Evolutionary conservation across 768 basidiomycete species (phyloP), one percentile per base, ranked within the genome.

Genomic region (Hypholoma sublateritium): DNA sequence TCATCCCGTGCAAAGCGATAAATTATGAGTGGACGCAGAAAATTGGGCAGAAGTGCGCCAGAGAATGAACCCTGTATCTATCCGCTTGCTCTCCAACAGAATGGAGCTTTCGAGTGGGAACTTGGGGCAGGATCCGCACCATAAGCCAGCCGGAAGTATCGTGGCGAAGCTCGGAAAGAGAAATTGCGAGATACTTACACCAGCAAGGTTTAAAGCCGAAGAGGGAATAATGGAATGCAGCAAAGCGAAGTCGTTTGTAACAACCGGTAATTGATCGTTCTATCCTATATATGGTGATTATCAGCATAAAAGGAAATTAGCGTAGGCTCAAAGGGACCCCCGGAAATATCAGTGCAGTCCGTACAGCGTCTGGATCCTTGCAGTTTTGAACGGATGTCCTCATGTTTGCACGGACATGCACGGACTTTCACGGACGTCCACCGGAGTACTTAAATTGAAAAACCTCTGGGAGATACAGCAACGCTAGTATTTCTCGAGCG

Each of bases 221-320:
- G 74, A 7, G 89, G 89, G 34, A 93, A 81, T 68, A 92, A 87
- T 1, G 90, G 89, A 47, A 91, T 7, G 88, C 82, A 17, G 93
- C 80, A 67, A 91, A 88, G 55, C 83, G 83, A 22, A 93, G 77
- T 35, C 91, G 52, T 88, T 83, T 34, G 88, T 88, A 58, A 93
- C 80, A n/a, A 90, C 87, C 11, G 88, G 85, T 34, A 93, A 70
- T 93, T 93, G 66, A 93, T 84, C 21, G 91, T 93, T 14, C 91
- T 91, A 61, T 93, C 91, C 90, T 93, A 61, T 32, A 3, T 32
- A 32, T 32, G 28, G 28, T 6, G 28, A 32, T 32, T 19, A 32
- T 17, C n/a, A 4, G 19, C 49, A 51, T 16, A 53, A 32, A 51
- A 48, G 55, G 22, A 17, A 60, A 22, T 51, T 47, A 41, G 56